Percentiles rank a stretch among this genome's conserved stretches.
Conservation (phyloP, 1,284 basidiomycete species). For the Prillingera fragicola region DNA sequence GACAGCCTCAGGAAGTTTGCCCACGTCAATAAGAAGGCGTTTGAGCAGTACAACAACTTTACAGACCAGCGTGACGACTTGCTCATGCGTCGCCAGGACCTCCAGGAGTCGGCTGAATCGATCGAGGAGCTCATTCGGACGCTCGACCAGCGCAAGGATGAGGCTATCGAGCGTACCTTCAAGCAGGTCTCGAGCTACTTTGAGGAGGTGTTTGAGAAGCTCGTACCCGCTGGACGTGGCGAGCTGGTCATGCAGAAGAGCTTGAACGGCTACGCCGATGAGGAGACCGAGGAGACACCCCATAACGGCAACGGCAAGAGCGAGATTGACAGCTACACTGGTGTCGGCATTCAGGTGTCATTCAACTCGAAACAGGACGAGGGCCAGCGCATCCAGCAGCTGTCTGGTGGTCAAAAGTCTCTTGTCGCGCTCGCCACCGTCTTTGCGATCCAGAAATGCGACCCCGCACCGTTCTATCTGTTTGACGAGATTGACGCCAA, state of each 20-base stretch:
- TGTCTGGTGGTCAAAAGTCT: slow-evolving; percentile 97
- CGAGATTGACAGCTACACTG: slow-evolving; percentile 88
- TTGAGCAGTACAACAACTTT: slow-evolving; percentile 96
- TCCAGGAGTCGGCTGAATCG: slow-evolving; percentile 79
- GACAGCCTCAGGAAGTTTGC: slow-evolving; percentile 92
- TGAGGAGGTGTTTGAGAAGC: slow-evolving; percentile 90
- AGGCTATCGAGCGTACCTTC: slow-evolving; percentile 96
- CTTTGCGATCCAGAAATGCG: slow-evolving; percentile 98
- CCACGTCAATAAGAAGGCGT: slow-evolving; percentile 99
- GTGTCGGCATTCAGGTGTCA: slow-evolving; percentile 95
- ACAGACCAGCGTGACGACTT: slow-evolving; percentile 95
- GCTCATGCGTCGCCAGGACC: slow-evolving; percentile 74
- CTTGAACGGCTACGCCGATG: slow-evolving; percentile 57
- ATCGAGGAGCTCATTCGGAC: slow-evolving; percentile 94
- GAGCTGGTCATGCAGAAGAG: slow-evolving; percentile 84
- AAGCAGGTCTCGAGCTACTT: slow-evolving; percentile 97
- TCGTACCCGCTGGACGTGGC: slow-evolving; percentile 92
- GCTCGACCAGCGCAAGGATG: slow-evolving; percentile 94
- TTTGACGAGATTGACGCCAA: slow-evolving; percentile 99
- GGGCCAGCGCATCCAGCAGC: slow-evolving; percentile 88
- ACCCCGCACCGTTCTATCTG: slow-evolving; percentile 98
- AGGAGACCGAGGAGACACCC: slow-evolving; percentile 38
- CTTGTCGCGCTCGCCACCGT: slow-evolving; percentile 93
- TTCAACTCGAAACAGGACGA: slow-evolving; percentile 98
- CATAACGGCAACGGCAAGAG: slow-evolving; percentile 56